Percentiles rank a stretch among this genome's conserved stretches.
These are phyloP conservation scores for Penicillium sp. DNA, from an alignment of 2,329 filamentous ascomycete species.

Conservation along the genomic window DNA sequence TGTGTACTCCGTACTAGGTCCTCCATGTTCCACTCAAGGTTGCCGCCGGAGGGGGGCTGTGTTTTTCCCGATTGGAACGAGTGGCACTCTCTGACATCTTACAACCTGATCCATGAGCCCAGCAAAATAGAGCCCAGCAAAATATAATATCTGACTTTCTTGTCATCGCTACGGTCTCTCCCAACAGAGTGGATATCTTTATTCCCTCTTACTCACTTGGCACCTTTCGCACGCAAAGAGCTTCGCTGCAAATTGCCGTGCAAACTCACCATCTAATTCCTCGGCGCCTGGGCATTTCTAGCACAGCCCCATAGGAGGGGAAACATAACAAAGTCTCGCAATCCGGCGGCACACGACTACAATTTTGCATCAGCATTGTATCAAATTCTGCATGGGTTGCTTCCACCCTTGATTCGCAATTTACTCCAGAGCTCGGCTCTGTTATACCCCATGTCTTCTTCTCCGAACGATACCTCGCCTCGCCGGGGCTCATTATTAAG, in stretches of 20 bases:
- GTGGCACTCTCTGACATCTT: background rate
- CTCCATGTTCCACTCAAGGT: background rate
- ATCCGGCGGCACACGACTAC: constrained; percentile 1
- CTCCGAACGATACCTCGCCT: constrained; percentile 5
- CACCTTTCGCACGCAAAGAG: background rate
- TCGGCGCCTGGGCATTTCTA: constrained; percentile 16
- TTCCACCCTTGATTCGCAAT: background rate
- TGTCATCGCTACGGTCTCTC: background rate
- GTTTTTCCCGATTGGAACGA: background rate
- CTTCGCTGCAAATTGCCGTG: background rate
- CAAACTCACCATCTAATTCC: background rate
- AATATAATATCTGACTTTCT: constrained; percentile 1
- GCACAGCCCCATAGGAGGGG: constrained; percentile 21
- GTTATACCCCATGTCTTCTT: constrained; percentile 4
- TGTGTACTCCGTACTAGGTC: background rate
- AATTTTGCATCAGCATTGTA: background rate
- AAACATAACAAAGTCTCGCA: constrained; percentile 3
- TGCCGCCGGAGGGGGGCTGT: constrained; percentile 6
- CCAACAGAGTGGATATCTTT: background rate
- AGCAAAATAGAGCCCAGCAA: background rate
- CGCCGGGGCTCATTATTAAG: constrained; percentile 17
- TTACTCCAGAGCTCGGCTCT: background rate
- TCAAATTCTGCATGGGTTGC: background rate
- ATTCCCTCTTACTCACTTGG: constrained; percentile 4
- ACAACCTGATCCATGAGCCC: background rate